These are phyloP conservation scores for Protomyces gravidus DNA, from an alignment of 1,139 yeast species.

Conservation along the genomic window DNA sequence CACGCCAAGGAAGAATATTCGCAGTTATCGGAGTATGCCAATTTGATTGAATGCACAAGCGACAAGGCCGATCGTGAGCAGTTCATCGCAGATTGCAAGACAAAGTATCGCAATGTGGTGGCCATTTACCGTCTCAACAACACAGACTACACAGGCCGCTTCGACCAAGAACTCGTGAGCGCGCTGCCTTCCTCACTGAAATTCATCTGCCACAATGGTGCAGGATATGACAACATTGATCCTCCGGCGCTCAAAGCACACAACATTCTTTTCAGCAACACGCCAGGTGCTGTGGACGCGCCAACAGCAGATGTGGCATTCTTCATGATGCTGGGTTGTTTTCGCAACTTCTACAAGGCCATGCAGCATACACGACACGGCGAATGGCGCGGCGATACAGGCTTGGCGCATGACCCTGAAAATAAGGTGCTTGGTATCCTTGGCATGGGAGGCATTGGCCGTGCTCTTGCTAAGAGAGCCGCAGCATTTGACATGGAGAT, in stretches of 20 bases:
- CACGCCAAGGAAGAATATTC: slow-evolving; percentile 37
- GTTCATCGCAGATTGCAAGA: slow-evolving; percentile 39
- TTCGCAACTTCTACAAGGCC: slow-evolving; percentile 59
- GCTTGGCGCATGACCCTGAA: slow-evolving; percentile 52
- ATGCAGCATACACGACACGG: slow-evolving; percentile 46
- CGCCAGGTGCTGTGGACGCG: slow-evolving; percentile 65
- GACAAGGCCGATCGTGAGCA: slow-evolving; percentile 36
- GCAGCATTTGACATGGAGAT: slow-evolving; percentile 62
- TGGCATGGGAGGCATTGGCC: slow-evolving; percentile 81
- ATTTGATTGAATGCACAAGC: slow-evolving; percentile 19
- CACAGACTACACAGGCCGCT: slow-evolving; percentile 45
- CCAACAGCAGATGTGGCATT: slow-evolving; percentile 83
- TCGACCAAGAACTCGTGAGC: slow-evolving; percentile 52
- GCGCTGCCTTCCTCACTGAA: slow-evolving; percentile 49
- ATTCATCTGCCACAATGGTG: slow-evolving; percentile 58
- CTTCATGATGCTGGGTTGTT: slow-evolving; percentile 58
- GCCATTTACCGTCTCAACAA: slow-evolving; percentile 38
- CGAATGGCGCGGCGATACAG: slow-evolving; percentile 40
- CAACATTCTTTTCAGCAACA: slow-evolving; percentile 64
- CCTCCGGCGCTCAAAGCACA: slow-evolving; percentile 49
- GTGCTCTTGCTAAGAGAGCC: slow-evolving; percentile 64
- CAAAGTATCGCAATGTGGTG: slow-evolving; percentile 39
- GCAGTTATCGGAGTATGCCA: slow-evolving; percentile 34
- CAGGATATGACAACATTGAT: slow-evolving; percentile 68
- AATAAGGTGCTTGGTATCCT: slow-evolving; percentile 64